Evolutionary conservation across 2,329 filamentous ascomycete species (phyloP).

Genomic region (Sphaerostilbella broomeana): DNA sequence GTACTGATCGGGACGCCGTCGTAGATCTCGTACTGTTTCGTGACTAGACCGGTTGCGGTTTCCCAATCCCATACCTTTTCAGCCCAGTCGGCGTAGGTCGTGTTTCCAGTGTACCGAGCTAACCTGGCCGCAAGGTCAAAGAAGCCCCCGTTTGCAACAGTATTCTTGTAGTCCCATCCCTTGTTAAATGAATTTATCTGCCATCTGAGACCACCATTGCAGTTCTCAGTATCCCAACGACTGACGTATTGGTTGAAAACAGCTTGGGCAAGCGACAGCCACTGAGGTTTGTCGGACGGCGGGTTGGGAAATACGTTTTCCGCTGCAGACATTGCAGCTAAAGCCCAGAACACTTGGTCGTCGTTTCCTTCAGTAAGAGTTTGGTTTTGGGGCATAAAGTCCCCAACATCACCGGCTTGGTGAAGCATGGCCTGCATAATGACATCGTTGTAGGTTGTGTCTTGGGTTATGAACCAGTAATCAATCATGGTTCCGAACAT

Average conservation of each 20-base stretch:
- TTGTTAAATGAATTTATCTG: conserved; percentile 67
- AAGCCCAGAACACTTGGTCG: conserved; percentile 68
- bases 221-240: conserved; percentile 38
- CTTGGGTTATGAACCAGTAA: conserved; percentile 60
- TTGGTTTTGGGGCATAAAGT: conserved; percentile 56
- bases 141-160: conserved; percentile 52
- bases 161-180: conserved; percentile 51
- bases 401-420: conserved; percentile 45
- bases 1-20: conserved; percentile 52
- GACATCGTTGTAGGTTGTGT: conserved; percentile 51
- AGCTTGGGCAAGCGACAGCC: conserved; percentile 65
- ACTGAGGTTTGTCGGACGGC: conserved; percentile 51
- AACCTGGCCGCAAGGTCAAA: conserved; percentile 61
- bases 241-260: conserved; percentile 43
- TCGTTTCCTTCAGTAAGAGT: conserved; percentile 53
- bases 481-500: conserved; percentile 45
- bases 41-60: conserved; percentile 48
- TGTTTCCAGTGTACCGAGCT: conserved; percentile 60
- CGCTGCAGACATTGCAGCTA: conserved; percentile 65
- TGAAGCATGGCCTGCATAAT: conserved; percentile 47
- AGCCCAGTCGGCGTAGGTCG: conserved; percentile 58
- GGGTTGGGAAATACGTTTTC: conserved; percentile 65
- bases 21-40: conserved; percentile 50
- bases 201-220: conserved; percentile 69
- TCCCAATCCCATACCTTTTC: conserved; percentile 58